Percentiles rank a stretch among this genome's conserved stretches.
Evolutionary conservation across 805 yeast species (phyloP).

Genomic region (Saccharomycodes ludwigii): DNA sequence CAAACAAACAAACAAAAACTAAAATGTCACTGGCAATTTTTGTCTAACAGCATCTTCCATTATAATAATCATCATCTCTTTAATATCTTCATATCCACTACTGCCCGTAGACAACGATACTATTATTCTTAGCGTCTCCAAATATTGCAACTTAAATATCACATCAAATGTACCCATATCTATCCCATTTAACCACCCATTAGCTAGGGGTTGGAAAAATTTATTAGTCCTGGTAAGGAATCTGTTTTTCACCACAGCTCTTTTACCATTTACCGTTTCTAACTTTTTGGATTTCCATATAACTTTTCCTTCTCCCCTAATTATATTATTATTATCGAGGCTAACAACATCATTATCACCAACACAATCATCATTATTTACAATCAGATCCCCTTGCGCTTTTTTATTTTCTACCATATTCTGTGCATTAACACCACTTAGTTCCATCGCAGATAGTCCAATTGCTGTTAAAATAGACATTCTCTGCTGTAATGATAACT

Average conservation of each 20-base stretch:
- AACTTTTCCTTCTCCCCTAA: conserved; percentile 9
- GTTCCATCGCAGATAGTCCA: conserved; percentile 61
- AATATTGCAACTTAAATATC: conserved; percentile 37
- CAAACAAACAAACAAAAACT: no score
- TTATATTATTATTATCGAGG: neutral
- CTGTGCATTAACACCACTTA: conserved; percentile 49
- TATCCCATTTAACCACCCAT: conserved; percentile 43
- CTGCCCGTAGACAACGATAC: conserved; percentile 38
- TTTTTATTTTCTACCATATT: conserved; percentile 25
- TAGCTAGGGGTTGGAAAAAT: conserved; percentile 42
- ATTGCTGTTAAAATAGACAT: conserved; percentile 54
- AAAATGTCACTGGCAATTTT: no score
- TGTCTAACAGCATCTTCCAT: conserved; percentile 14
- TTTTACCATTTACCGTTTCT: neutral
- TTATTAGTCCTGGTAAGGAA: conserved; percentile 27
- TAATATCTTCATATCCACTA: conserved; percentile 26
- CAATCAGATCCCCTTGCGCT: no score
- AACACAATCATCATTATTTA: no score
- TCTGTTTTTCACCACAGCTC: conserved; percentile 11
- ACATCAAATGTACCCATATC: conserved; percentile 42
- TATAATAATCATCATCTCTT: conserved; percentile 18
- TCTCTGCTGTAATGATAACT: conserved; percentile 71
- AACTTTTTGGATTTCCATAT: conserved; percentile 27
- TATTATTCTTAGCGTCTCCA: conserved; percentile 34
- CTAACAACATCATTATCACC: conserved; percentile 5